Base-by-base conservation (phyloP, 352 stramenopile genomes). In the Phytophthora sp. region DNA sequence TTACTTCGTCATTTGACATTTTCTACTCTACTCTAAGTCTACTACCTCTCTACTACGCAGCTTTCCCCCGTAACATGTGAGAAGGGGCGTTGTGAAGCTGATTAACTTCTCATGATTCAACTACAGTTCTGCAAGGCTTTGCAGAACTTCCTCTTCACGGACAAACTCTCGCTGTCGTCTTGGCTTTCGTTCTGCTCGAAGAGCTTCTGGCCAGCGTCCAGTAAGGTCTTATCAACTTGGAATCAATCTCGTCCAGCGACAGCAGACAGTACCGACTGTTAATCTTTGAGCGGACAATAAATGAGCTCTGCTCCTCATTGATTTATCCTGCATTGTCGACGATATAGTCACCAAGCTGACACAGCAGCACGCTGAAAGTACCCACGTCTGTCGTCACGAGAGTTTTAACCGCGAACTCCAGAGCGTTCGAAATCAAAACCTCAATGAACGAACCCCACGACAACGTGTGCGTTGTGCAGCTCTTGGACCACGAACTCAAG, bases 61-160 rank as follows among this genome's bases (percentile, higher is more conserved):
- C n/a, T n/a, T n/a, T n/a, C n/a, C n/a, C n/a, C n/a, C n/a, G n/a
- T n/a, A n/a, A n/a, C n/a, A n/a, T 3, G 44, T 21, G 16, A 94
- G 62, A n/a, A 81, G 24, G 3, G 79, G 69, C 13, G 60, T 68
- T 1, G 74, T 73, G 46, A 93, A 92, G 23, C 30, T 46, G 0
- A 78, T 65, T 24, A 89, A 24, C 24, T 86, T 72, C 9, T 51
- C 53, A 30, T 74, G 57, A 24, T 85, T 41, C 13, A 89, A 35
- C 12, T 76, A 69, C 16, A 93, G 38, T 8, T 35, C 18, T 84
- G 75, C 18, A 92, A 66, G 3, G 80, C 78, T 23, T 86, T 83
- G 47, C 74, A 86, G 29, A 88, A 80, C 58, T 91, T 90, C 86
- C 86, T 93, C n/a, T 70, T 76, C 26, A 84, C n/a, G n/a, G 79